Evolutionary conservation across 2,329 filamentous ascomycete genomes (phyloP), one percentile per base, ranked within the genome.

Genomic region (Calonectria ilicicola): DNA sequence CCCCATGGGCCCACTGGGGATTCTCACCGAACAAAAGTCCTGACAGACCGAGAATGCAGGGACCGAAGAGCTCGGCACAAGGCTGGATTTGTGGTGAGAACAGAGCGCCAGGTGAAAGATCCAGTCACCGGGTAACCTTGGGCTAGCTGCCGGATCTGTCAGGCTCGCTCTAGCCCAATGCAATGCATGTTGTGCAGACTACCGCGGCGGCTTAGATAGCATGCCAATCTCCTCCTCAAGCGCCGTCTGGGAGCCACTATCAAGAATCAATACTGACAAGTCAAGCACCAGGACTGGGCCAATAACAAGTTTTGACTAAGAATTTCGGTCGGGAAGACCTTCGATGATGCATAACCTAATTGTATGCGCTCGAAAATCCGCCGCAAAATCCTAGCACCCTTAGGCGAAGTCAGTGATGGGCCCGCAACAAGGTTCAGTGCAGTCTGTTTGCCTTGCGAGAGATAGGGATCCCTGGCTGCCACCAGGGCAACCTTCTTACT

Each of bases 361-460:
- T 40, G 51, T 42, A 65, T 49, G 51, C 51, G 21, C 49, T 60
- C 46, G 63, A 65, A 26, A 38, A 51, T 65, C 69, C 65, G 69
- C 49, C 72, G 65, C 53, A 69, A 65, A 51, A 63, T 53, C 70
- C 51, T 56, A 21, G 53, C 35, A 26, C 15, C n/a, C 15, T 75
- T 78, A 77, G 77, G 76, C 77, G 77, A 79, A 73, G 42, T 70
- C 75, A 76, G 74, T 73, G 76, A 65, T 64, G 68, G 42, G 73
- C 69, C 77, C 75, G 75, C 63, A 70, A 62, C 71, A 78, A 73
- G 72, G 76, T 67, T 69, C 69, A 69, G 70, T 75, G 74, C 56
- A 67, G 44, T 26, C 63, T 64, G 32, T 66, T 69, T 69, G 56
- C 49, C 69, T 44, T 27, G 70, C 23, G 38, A 23, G 38, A 23